Base-by-base conservation (phyloP, 306 rosid species). In the Prunus mume region DNA sequence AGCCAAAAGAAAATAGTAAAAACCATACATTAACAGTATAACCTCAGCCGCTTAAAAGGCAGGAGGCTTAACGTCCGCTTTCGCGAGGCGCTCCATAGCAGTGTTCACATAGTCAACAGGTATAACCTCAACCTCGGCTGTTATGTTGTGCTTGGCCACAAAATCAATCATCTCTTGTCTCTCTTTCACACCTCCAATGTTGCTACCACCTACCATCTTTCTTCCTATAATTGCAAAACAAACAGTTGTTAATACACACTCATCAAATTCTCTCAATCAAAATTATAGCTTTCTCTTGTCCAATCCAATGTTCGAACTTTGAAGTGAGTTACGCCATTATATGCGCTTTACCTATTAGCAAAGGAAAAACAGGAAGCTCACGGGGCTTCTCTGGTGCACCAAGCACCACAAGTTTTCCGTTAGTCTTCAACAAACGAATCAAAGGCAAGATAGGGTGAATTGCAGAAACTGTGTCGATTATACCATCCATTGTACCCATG, bases 401-500 rank as follows among this genome's bases (percentile, higher is more conserved):
- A 3, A 87, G 79, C 49, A 85, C 2, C 34, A 83, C 50, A 46
- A 82, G 75, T 60, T 68, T 85, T 24, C 91, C 85, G 12, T 79
- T 34, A 12, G 69, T 1, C 50, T 77, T 82, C 45, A 82, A 7
- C 4, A 77, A 65, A 3, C 46, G 58, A 2, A 82, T 3, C 65
- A 73, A 38, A 34, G 79, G 85, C 38, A 78, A 7, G 1, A 73
- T 51, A n/a, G 79, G 69, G 65, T 82, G 85, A 1, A 3, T 1
- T 1, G 79, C 85, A 9, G 85, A 82, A 20, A 82, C 85, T 0
- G 85, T 77, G 32, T 86, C 87, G 1, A 81, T 71, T 30, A 86
- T 77, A 28, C 88, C 88, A 41, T 81, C 88, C 77, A 85, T 6
- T 2, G 84, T 82, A 10, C 78, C 74, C 51, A 7, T 34, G 10